phyloP scores from a whole-genome alignment of 768 basidiomycete genomes.

The Chalciporus sphaerocephalus region DNA sequence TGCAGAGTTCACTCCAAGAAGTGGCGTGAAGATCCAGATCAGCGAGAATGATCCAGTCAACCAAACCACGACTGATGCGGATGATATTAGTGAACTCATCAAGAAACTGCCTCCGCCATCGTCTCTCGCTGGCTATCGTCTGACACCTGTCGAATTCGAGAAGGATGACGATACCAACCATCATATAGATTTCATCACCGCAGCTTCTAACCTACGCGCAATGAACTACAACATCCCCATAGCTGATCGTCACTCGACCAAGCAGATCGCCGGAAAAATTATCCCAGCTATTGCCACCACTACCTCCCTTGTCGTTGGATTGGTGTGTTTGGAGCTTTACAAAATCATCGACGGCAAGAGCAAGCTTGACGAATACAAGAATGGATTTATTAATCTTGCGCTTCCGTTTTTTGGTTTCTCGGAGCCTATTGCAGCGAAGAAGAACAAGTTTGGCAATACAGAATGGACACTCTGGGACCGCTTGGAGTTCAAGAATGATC shows the following conservation, averaged over 20 bases:
- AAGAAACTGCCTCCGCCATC: slow-evolving; percentile 83
- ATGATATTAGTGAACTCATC: slow-evolving; percentile 52
- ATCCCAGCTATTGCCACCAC: slow-evolving; percentile 99
- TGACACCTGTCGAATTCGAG: slow-evolving; percentile 95
- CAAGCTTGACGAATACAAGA: slow-evolving; percentile 94
- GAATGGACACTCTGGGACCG: slow-evolving; percentile 99
- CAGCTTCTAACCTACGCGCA: slow-evolving; percentile 94
- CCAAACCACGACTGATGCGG: slow-evolving; percentile 39
- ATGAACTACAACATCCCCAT: slow-evolving; percentile 87
- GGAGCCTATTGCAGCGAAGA: slow-evolving; percentile 87
- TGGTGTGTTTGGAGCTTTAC: slow-evolving; percentile 95
- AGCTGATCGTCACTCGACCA: slow-evolving; percentile 89
- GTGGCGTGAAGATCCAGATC: slow-evolving; percentile 89
- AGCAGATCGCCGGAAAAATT: slow-evolving; percentile 98
- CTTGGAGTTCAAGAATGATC: slow-evolving; percentile 87
- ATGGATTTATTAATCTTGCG: slow-evolving; percentile 96
- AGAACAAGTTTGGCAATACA: slow-evolving; percentile 80
- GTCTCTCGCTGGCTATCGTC: slow-evolving; percentile 91
- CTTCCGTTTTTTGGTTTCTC: slow-evolving; percentile 99
- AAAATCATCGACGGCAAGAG: slow-evolving; percentile 97
- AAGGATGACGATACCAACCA: slow-evolving; percentile 98
- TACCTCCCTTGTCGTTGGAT: slow-evolving; percentile 90
- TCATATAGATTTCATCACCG: slow-evolving; percentile 98
- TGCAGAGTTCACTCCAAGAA: slow-evolving; percentile 90
- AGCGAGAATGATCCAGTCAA: slow-evolving; percentile 87